phyloP scores from a whole-genome alignment of 495 filamentous ascomycete genomes.

The Podospora fimiseda region DNA sequence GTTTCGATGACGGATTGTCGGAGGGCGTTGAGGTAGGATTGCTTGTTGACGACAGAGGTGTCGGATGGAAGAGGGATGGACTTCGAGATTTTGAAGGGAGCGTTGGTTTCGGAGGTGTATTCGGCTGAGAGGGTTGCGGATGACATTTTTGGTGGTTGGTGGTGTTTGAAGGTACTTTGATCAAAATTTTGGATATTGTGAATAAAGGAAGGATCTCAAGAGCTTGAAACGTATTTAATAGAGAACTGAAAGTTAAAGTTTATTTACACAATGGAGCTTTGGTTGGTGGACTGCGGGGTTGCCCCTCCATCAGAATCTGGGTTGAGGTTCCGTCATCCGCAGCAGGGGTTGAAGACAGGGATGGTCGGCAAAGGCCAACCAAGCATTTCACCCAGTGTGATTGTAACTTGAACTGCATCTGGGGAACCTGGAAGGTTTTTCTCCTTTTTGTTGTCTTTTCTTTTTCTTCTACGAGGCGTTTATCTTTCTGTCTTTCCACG shows the following conservation, averaged over 20 bases:
- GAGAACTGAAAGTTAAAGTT: background rate
- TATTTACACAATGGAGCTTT: background rate
- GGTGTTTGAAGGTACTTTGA: no score
- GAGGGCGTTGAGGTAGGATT: constrained; percentile 59
- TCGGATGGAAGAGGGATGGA: constrained; percentile 33
- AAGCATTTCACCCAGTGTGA: background rate
- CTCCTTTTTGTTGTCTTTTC: background rate
- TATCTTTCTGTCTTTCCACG: background rate
- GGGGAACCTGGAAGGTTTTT: background rate
- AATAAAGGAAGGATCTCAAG: no score
- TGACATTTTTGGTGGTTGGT: constrained; percentile 10
- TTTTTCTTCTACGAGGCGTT: background rate
- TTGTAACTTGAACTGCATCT: background rate
- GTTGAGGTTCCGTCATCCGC: background rate
- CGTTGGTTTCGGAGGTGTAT: constrained; percentile 53
- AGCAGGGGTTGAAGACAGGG: constrained; percentile 1
- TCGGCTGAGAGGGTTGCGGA: constrained; percentile 35
- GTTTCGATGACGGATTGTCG: constrained; percentile 52
- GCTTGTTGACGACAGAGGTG: constrained; percentile 46
- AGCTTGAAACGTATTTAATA: no score
- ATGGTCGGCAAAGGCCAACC: background rate
- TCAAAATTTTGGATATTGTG: no score
- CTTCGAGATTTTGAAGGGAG: constrained; percentile 36
- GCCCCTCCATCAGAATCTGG: constrained; percentile 4
- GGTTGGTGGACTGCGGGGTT: background rate